Percentiles rank a stretch among this genome's conserved stretches.
phyloP scores from a whole-genome alignment of 768 basidiomycete species.

The Lactifluus pinguis region DNA sequence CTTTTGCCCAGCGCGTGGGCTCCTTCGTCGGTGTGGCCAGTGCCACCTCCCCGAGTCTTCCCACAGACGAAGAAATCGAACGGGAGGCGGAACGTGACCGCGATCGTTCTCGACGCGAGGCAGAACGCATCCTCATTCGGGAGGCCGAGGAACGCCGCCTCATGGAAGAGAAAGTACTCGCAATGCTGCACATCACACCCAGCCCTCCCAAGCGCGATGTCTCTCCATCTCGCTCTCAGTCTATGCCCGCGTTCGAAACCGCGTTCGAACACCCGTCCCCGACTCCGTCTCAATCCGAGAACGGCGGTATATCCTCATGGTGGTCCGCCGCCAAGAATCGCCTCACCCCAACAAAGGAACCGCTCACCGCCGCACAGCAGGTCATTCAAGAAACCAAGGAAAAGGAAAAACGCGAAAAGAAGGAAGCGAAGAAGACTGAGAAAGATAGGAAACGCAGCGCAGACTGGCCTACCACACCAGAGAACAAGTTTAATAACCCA shows the following conservation, averaged over 20 bases:
- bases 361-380: conserved; percentile 79
- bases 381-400: conserved; percentile 67
- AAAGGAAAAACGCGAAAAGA: conserved; percentile 44
- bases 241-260: conserved; percentile 29
- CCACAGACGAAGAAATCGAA: conserved; percentile 71
- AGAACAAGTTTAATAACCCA: conserved; percentile 49
- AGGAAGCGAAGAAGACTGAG: conserved; percentile 33
- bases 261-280: conserved; percentile 41
- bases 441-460: conserved; percentile 29
- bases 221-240: conserved; percentile 54
- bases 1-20: conserved; percentile 66
- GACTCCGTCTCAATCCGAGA: conserved; percentile 55
- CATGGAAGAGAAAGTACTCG: conserved; percentile 66
- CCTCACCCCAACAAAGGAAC: conserved; percentile 70
- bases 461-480: conserved; percentile 48
- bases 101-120: conserved; percentile 65
- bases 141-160: conserved; percentile 62
- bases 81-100: conserved; percentile 73
- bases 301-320: conserved; percentile 36
- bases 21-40: conserved; percentile 46
- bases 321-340: conserved; percentile 67
- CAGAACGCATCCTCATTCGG: conserved; percentile 61
- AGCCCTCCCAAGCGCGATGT: conserved; percentile 33
- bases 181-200: conserved; percentile 53
- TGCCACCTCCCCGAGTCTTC: conserved; percentile 32